Evolutionary conservation across 225 moss, liverwort and hornwort genomes (phyloP).

Genomic region (Physcomitrellopsis africana): DNA sequence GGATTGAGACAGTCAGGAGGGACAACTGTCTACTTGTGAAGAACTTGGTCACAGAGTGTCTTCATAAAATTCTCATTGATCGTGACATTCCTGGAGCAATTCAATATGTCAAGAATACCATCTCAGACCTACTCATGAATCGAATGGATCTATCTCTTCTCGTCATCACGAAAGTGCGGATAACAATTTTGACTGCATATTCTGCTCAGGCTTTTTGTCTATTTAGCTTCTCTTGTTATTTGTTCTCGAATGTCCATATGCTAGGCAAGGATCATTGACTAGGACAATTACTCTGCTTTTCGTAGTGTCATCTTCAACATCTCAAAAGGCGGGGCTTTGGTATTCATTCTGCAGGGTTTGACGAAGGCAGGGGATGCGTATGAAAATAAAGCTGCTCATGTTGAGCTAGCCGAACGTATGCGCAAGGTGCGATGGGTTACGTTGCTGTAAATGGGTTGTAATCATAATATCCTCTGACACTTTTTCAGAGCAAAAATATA

Average conservation of each 20-base stretch:
- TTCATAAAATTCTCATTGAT: slow-evolving; percentile 91
- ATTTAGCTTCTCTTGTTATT: not conserved
- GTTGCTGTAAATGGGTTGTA: slow-evolving; percentile 19
- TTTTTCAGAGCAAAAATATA: not conserved
- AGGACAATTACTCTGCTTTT: slow-evolving; percentile 7
- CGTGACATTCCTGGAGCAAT: slow-evolving; percentile 90
- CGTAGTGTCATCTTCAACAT: slow-evolving; percentile 1
- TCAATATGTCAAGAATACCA: slow-evolving; percentile 94
- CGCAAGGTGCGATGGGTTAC: slow-evolving; percentile 62
- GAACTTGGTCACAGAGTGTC: slow-evolving; percentile 96
- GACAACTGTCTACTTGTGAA: slow-evolving; percentile 98
- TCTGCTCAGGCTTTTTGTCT: not conserved
- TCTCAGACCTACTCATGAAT: slow-evolving; percentile 97
- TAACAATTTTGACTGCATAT: not conserved
- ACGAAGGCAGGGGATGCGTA: slow-evolving; percentile 97
- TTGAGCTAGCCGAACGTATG: slow-evolving; percentile 97
- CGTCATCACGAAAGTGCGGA: slow-evolving; percentile 87
- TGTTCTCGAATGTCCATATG: slow-evolving; percentile 10
- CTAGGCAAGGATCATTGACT: slow-evolving; percentile 3
- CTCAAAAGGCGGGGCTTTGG: slow-evolving; percentile 10
- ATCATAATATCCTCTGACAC: slow-evolving; percentile 4
- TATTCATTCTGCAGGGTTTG: slow-evolving; percentile 62
- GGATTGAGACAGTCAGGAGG: slow-evolving; percentile 96
- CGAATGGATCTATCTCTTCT: slow-evolving; percentile 98
- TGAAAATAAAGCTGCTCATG: slow-evolving; percentile 91